Base-by-base conservation (phyloP, 2,329 filamentous ascomycete genomes). In the Diplodia corticola region DNA sequence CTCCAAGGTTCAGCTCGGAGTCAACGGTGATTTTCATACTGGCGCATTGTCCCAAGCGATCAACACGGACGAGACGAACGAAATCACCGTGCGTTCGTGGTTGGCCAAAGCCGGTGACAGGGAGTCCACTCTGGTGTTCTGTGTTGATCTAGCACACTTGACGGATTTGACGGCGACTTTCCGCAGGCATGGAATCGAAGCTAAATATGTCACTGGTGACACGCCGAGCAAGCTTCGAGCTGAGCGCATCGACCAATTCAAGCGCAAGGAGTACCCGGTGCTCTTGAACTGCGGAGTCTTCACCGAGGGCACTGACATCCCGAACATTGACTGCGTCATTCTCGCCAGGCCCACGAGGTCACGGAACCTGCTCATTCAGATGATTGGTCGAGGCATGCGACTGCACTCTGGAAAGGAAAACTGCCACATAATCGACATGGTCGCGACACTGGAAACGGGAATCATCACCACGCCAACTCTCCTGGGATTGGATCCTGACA, bases 391-490 rank as follows among this genome's bases (percentile, higher is more conserved):
- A 72, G 95, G 95, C 4, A 91, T 99, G 87, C 88, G 95, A 49
- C 80, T 97, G 46, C 85, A 92, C 75, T 83, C 88, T 0, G 90
- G 86, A 13, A 99, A 99, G 78, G 81, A 88, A 46, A 87, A 98
- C 73, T 99, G 95, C 71, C 95, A 98, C 76, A 84, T 99, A 67
- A 96, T 99, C 73, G 95, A 99, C 77, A 93, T 99, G 88, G 95
- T 98, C 0, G 90, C 93, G 0, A 92, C 89, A 44, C 81, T 98
- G 24, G 88, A 89, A 61, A 91, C 89, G 0, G 95, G 95, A 4
- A 91, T 99, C 61, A 86, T 97, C 2, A 96, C 93, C 0, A 93
- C 92, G 0, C 94, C 95, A 0, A 97, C 95, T 0, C 82, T 99
- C 1, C 97, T 98, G 71, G 95, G 95, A 1, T 86, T 99, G 7